A percentile compares a stretch with the other conserved stretches of the same genome.
Conservation (phyloP, 805 yeast species). For the Cyberlindnera maritima region DNA sequence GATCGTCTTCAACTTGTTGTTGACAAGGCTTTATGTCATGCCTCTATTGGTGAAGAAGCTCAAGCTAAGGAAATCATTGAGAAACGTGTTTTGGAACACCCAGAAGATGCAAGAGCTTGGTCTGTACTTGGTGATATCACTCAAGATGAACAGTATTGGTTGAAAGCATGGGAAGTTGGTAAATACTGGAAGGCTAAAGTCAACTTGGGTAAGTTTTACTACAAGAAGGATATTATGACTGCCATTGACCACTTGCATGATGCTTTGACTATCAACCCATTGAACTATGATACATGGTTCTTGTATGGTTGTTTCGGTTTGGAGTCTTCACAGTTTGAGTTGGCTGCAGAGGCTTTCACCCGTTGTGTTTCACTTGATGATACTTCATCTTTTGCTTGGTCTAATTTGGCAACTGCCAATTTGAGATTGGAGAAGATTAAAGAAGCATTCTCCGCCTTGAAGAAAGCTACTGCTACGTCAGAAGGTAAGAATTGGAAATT, state of each 20-base stretch:
- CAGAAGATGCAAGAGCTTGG: conserved; percentile 79
- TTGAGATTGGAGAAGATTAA: conserved; percentile 58
- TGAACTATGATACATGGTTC: conserved; percentile 82
- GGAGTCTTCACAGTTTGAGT: conserved; percentile 63
- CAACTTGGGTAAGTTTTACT: conserved; percentile 70
- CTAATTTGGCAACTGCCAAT: conserved; percentile 82
- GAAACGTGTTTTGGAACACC: conserved; percentile 50
- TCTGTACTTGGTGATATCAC: conserved; percentile 84
- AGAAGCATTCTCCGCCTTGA: conserved; percentile 84
- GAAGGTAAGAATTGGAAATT: conserved; percentile 79
- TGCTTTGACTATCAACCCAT: conserved; percentile 68
- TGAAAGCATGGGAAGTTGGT: conserved; percentile 82
- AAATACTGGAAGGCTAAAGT: conserved; percentile 82
- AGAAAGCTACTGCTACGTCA: conserved; percentile 73
- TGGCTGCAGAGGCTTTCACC: conserved; percentile 90
- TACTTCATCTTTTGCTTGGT: conserved; percentile 81
- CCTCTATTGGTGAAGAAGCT: conserved; percentile 72
- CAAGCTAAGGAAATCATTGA: conserved; percentile 62
- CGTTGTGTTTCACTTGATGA: conserved; percentile 87
- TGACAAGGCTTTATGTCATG: conserved; percentile 89
- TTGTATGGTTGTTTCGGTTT: conserved; percentile 89
- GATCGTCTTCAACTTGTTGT: conserved; percentile 71
- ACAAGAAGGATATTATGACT: conserved; percentile 45
- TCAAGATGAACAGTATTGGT: conserved; percentile 75
- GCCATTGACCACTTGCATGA: conserved; percentile 73